These are phyloP conservation scores for Lactarius deliciosus DNA, from an alignment of 768 basidiomycete species.

Conservation along the genomic window DNA sequence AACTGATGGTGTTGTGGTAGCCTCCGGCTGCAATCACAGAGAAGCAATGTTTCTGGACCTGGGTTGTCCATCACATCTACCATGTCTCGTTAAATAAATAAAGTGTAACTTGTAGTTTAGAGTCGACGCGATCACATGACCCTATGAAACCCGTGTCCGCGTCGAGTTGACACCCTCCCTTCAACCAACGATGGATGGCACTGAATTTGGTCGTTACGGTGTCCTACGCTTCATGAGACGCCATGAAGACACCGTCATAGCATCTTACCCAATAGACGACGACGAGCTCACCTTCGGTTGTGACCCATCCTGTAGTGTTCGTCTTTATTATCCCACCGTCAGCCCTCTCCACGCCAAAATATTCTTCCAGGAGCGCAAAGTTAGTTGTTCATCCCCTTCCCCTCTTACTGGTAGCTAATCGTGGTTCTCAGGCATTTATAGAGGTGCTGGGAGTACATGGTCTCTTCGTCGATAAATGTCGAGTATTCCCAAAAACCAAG, in stretches of 20 bases:
- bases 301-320: conserved; percentile 59
- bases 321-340: conserved; percentile 67
- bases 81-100: conserved; percentile 19
- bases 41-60: conserved; percentile 16
- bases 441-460: conserved; percentile 60
- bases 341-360: conserved; percentile 66
- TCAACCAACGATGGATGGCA: conserved; percentile 35
- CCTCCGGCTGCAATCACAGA: conserved; percentile 11
- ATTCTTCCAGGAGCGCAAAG: conserved; percentile 64
- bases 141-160: conserved; percentile 19
- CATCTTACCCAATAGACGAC: conserved; percentile 72
- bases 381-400: conserved; percentile 27
- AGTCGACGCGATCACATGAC: conserved; percentile 24
- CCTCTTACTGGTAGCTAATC: neutral
- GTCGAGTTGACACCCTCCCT: neutral
- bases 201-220: conserved; percentile 63
- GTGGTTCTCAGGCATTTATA: conserved; percentile 56
- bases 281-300: conserved; percentile 68
- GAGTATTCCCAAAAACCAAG: conserved; percentile 50
- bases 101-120: neutral
- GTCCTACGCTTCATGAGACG: conserved; percentile 63
- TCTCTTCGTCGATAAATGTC: conserved; percentile 59
- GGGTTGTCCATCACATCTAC: conserved; percentile 17
- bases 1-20: conserved; percentile 7
- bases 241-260: conserved; percentile 48